Evolutionary conservation across 2,329 filamentous ascomycete genomes (phyloP).

Genomic region (Scedosporium dehoogii): DNA sequence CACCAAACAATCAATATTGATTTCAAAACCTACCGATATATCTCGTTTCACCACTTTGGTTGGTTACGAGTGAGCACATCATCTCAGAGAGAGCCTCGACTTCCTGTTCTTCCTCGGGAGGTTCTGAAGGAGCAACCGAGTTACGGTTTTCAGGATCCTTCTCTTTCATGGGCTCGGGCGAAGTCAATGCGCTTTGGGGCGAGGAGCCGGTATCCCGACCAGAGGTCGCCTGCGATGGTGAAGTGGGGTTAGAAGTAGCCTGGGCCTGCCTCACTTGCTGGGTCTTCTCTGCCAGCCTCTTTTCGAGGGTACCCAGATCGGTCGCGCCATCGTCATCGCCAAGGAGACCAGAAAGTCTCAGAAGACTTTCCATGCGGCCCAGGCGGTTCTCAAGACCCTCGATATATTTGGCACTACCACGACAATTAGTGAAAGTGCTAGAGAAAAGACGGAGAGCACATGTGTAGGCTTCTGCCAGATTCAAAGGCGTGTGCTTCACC

Average conservation of each 20-base stretch:
- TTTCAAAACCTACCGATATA: slow-evolving; percentile 64
- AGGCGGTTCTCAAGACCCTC: slow-evolving; percentile 91
- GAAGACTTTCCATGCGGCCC: slow-evolving; percentile 87
- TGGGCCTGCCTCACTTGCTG: slow-evolving; percentile 38
- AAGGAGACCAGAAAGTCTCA: slow-evolving; percentile 77
- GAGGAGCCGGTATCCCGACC: slow-evolving; percentile 31
- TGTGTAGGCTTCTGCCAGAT: too few relatives aligned
- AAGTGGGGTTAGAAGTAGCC: slow-evolving; percentile 38
- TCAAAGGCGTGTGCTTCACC: too few relatives aligned
- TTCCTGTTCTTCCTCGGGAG: slow-evolving; percentile 50
- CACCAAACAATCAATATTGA: too few relatives aligned
- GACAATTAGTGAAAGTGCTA: slow-evolving; percentile 2
- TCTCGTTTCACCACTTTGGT: slow-evolving; percentile 85
- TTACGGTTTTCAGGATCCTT: slow-evolving; percentile 23
- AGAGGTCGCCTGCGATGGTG: slow-evolving; percentile 37
- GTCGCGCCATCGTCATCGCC: slow-evolving; percentile 76
- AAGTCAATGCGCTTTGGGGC: slow-evolving; percentile 44
- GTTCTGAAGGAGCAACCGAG: slow-evolving; percentile 14
- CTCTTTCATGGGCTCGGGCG: slow-evolving; percentile 36
- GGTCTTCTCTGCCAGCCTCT: slow-evolving; percentile 52
- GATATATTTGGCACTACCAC: slow-evolving; percentile 81
- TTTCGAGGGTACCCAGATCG: slow-evolving; percentile 82
- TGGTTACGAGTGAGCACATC: slow-evolving; percentile 98
- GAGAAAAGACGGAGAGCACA: background rate
- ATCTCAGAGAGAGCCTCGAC: slow-evolving; percentile 88